Base-by-base conservation (phyloP, 139 green algal species). In the Ostreobium quekettii region DNA sequence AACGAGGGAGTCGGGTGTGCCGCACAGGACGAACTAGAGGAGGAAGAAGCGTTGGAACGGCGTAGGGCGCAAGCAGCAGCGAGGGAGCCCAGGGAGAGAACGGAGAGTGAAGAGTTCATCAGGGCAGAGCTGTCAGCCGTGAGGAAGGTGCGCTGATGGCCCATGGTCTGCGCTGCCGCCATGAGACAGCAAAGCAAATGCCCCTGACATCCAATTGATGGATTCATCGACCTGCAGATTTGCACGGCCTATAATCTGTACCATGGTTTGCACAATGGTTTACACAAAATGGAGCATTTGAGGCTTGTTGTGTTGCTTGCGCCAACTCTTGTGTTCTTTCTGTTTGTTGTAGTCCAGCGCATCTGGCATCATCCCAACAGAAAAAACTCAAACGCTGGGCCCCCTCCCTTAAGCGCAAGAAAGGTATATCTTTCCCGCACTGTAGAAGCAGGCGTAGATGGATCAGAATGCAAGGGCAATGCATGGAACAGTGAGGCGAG, bases 81-180 rank as follows among this genome's bases (percentile, higher is more conserved):
- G 28, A 15, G 11, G 59, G 42, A 19, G 42, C 11, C 11, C 11
- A 47, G 7, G 15, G 59, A 66, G 7, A 66, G 47, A 31, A 66
- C 59, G 5, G 11, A 26, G 28, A 39, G 30, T n/a, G 59, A 66
- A 35, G 19, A 19, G 15, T 66, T 66, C 59, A 66, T 66, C 59
- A 35, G 47, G 32, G 59, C 4, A 5, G 59, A 66, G 30, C 22
- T 66, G 28, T 5, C 29, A 5, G 28, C n/a, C 7, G 7, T 66
- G 29, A 31, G 32, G 32, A 31, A 30, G 53, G 53, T 62, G 11
- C 53, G 53, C 31, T 26, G 8, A 26, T 11, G 22, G 53, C 53
- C 33, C 7, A 7, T 31, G 53, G 31, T 7, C 19, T 62, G 53
- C 26, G 33, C 19, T 62, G 31, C 15, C 26, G 31, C 19, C 53